Conservation (phyloP, 2,329 filamentous ascomycete genomes). For the Talaromyces sp. region DNA sequence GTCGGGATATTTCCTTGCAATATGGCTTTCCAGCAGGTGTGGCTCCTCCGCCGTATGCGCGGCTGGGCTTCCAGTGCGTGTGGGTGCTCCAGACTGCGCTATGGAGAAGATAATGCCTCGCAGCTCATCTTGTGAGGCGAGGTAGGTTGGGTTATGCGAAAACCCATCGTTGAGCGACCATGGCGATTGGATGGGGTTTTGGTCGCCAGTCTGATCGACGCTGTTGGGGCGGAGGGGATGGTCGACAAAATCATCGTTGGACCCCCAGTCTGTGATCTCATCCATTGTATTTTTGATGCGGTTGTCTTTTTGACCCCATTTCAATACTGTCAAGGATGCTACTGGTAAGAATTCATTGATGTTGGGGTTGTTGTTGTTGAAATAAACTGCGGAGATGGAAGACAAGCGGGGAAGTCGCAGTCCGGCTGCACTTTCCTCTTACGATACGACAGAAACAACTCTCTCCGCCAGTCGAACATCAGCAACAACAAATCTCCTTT, state of each 20-base stretch:
- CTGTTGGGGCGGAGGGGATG: neutral
- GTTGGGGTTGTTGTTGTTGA: neutral
- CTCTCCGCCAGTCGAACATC: neutral
- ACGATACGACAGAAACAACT: neutral
- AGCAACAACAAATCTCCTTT: neutral
- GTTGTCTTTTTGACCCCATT: neutral
- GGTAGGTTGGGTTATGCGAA: constrained; percentile 36
- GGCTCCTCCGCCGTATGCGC: neutral
- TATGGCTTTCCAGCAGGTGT: neutral
- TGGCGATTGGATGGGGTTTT: neutral
- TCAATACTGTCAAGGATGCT: neutral
- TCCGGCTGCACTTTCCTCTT: neutral
- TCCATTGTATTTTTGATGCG: neutral
- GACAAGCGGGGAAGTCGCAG: neutral
- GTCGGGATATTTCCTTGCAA: constrained; percentile 22
- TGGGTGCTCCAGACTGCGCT: constrained; percentile 39
- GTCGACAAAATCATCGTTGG: neutral
- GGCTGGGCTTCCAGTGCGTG: constrained; percentile 31
- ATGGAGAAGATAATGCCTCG: constrained; percentile 40
- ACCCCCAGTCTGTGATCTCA: neutral
- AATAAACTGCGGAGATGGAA: neutral
- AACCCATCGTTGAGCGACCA: constrained; percentile 17
- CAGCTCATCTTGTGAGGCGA: constrained; percentile 42
- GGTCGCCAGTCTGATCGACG: neutral
- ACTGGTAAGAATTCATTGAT: too few species aligned